Percentiles rank a stretch among this genome's conserved stretches.
Conservation (phyloP, 2,329 filamentous ascomycete genomes). For the Epichloe scottii region DNA sequence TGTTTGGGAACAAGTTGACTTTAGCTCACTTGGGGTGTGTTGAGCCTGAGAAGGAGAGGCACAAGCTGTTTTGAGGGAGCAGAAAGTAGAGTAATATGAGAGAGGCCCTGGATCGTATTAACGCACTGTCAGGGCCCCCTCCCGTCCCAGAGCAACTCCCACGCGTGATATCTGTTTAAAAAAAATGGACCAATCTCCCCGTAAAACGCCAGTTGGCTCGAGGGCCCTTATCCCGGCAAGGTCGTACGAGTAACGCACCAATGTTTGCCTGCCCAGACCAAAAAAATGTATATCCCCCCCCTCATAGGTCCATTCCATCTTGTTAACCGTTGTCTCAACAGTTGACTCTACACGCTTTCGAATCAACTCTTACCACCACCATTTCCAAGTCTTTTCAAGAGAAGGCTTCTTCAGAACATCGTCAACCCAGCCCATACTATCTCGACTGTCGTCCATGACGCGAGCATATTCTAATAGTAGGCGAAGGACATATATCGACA, state of each 20-base stretch:
- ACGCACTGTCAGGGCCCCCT: too few species aligned
- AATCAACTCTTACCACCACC: conserved; percentile 11
- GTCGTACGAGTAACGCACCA: too few species aligned
- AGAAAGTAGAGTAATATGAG: too few species aligned
- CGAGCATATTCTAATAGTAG: conserved; percentile 52
- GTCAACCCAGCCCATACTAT: conserved; percentile 42
- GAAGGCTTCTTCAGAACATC: conserved; percentile 29
- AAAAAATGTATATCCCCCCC: too few species aligned
- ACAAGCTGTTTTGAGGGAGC: not conserved
- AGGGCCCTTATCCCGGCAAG: too few species aligned
- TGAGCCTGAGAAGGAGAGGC: not conserved
- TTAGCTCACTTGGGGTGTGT: not conserved
- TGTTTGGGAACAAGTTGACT: not conserved
- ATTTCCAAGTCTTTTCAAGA: conserved; percentile 18
- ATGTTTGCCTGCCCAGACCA: too few species aligned
- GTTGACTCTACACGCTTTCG: not conserved
- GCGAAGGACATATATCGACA: conserved; percentile 57
- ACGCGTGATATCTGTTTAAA: too few species aligned
- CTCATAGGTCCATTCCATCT: not conserved
- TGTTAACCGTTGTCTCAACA: not conserved
- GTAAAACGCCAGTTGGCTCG: too few species aligned
- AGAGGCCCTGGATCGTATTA: too few species aligned
- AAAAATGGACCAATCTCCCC: too few species aligned
- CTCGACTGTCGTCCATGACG: conserved; percentile 37
- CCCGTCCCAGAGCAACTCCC: too few species aligned